Evolutionary conservation across 345 rosid genomes (phyloP), one percentile per base, ranked within the genome.

Genomic region (Microthlaspi erraticum): DNA sequence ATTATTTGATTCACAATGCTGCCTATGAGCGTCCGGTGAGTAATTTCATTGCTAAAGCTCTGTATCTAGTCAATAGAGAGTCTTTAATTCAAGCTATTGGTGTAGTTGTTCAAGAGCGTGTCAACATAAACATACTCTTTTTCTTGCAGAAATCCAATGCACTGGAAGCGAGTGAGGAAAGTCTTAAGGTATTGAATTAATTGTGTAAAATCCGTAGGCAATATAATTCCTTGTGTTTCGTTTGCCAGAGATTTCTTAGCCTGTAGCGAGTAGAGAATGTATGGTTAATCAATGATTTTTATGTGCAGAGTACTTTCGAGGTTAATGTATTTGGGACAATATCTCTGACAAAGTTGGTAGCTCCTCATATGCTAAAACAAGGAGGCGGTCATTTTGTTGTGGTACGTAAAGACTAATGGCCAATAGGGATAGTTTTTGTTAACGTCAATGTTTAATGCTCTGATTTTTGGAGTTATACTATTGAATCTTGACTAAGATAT

Each of bases 11-110:
- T 52, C 97, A 93, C 60, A 93, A 93, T 58, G 98, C 97, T 33
- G 98, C 98, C 46, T 91, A 70, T 78, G 97, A 91, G 82, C 97
- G 97, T 49, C 98, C 96, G 1, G 97, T 93, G 71, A 84, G 90
- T 57, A 53, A 46, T 23, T 17, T 10, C n/a, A 14, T 14, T 68
- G 37, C 57, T 60, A 5, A 13, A 12, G n/a, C 17, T 29, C 37
- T 44, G 53, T 34, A 13, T 62, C 52, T 46, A 37, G 37, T 17
- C 3, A 31, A 16, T 32, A 43, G n/a, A 44, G 49, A 31, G 17
- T 50, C 56, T 36, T 64, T 56, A 11, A 52, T 41, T 50, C 16
- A 60, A 66, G 41, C 55, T 50, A 8, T 61, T 18, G 9, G 43
- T 43, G 43, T 36, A 39, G 52, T 37, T 54, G 60, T 50, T 66